Percentiles rank a stretch among this genome's conserved stretches.
phyloP scores from a whole-genome alignment of 345 rosid genomes.

The Noccaea caerulescens region DNA sequence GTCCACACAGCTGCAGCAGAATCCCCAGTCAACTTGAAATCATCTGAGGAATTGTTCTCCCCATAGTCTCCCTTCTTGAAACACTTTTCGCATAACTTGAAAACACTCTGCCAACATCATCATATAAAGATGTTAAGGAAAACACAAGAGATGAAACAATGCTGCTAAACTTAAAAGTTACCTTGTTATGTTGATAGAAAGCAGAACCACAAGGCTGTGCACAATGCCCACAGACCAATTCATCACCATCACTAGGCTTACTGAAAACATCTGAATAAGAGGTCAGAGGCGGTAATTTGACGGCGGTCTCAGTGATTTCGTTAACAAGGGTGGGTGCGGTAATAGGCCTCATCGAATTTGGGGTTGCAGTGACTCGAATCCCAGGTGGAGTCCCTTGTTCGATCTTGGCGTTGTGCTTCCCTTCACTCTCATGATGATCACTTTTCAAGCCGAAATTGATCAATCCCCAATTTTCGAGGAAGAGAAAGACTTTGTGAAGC shows the following conservation, averaged over 20 bases:
- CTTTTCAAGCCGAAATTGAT: conserved; percentile 57
- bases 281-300: conserved; percentile 64
- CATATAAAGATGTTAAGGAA: neutral
- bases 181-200: conserved; percentile 64
- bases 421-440: conserved; percentile 41
- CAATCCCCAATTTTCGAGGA: conserved; percentile 75
- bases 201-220: conserved; percentile 52
- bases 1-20: conserved; percentile 65
- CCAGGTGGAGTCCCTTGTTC: conserved; percentile 79
- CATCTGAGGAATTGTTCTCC: conserved; percentile 60
- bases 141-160: conserved; percentile 1
- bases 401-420: conserved; percentile 44
- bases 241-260: conserved; percentile 36
- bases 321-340: conserved; percentile 45
- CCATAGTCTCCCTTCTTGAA: conserved; percentile 61
- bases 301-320: conserved; percentile 41
- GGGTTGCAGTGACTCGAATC: conserved; percentile 73
- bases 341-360: conserved; percentile 67
- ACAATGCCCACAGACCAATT: conserved; percentile 57
- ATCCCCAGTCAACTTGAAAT: conserved; percentile 56
- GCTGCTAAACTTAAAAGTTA: conserved; percentile 18
- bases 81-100: conserved; percentile 65
- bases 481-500: conserved; percentile 73
- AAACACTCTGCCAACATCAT: conserved; percentile 50
- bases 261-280: conserved; percentile 78